These are phyloP conservation scores for Apiospora arundinis DNA, from an alignment of 2,329 filamentous ascomycete species.

Conservation along the genomic window DNA sequence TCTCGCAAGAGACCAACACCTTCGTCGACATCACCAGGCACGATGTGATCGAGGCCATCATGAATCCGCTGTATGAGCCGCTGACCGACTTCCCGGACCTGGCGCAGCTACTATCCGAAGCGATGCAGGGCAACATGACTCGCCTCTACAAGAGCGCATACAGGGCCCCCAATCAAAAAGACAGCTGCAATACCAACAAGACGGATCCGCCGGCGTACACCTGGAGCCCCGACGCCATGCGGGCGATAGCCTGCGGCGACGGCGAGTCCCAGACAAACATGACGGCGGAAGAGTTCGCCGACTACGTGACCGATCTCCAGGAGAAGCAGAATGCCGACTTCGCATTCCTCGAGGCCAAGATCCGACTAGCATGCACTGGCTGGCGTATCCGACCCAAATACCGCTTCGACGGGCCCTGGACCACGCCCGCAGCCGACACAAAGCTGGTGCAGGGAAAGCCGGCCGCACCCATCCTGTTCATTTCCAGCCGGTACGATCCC, in stretches of 20 bases:
- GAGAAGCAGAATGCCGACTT: slow-evolving; percentile 41
- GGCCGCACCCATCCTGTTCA: slow-evolving; percentile 50
- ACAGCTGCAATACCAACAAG: slow-evolving; percentile 21
- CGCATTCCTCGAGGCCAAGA: slow-evolving; percentile 38
- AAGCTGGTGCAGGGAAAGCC: slow-evolving; percentile 41
- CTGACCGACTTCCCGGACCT: slow-evolving; percentile 28
- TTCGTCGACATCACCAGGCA: slow-evolving; percentile 39
- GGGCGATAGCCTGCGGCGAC: slow-evolving; percentile 45
- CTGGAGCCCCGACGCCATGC: slow-evolving; percentile 31
- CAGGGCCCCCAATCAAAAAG: background rate
- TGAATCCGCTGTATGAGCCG: slow-evolving; percentile 40
- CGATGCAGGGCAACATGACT: slow-evolving; percentile 39
- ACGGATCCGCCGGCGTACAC: background rate
- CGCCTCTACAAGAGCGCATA: slow-evolving; percentile 20
- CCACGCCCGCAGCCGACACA: slow-evolving; percentile 30
- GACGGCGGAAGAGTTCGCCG: slow-evolving; percentile 35
- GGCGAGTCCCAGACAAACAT: slow-evolving; percentile 35
- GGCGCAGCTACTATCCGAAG: slow-evolving; percentile 32
- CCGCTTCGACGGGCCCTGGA: slow-evolving; percentile 44
- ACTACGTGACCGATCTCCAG: slow-evolving; percentile 38
- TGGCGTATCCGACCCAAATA: slow-evolving; percentile 47
- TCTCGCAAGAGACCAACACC: slow-evolving; percentile 30
- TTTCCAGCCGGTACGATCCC: slow-evolving; percentile 51
- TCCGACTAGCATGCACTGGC: slow-evolving; percentile 48
- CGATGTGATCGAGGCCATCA: slow-evolving; percentile 40